Evolutionary conservation across 1,139 yeast species (phyloP), one percentile per base, ranked within the genome.

Genomic region (Kluyveromyces marxianus): DNA sequence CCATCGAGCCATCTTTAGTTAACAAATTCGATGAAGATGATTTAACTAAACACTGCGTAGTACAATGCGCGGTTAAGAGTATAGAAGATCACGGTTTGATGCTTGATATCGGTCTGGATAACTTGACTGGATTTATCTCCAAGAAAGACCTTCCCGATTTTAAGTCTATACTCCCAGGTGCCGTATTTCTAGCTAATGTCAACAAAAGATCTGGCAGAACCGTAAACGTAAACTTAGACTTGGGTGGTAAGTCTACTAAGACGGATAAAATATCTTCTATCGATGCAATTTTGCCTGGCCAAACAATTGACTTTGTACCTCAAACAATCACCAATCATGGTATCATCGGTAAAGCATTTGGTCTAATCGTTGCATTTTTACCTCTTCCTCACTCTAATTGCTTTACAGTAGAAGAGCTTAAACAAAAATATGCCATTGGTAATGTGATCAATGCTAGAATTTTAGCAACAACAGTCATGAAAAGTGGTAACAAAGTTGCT

Each of bases 61-160:
- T 92, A 2, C 98, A 92, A 67, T 89, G 82, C 29, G 73, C 88
- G 2, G 80, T 92, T 21, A 74, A 73, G 49, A 83, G 95, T 44
- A 68, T 87, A 26, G 97, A 92, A 71, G 98, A 92, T 60, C 96
- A 87, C 61, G 98, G 98, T 66, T 75, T 81, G 14, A 77, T 87
- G 48, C 68, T 90, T 44, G 84, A 82, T 56, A 66, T 85, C 29
- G 97, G 97, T 26, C 68, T 73, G 45, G 66, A 71, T 10, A 69
- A 66, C 7, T 50, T 75, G 14, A 67, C 79, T 25, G 97, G 95
- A 0, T 92, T 92, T 66, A 71, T 92, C 48, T 77, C 95, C 2
- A 81, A 79, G 57, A 83, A 82, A 56, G 90, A 83, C 50, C 65
- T 72, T 35, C 59, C 63, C 36, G 56, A 62, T 6, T 52, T 65